Percentiles rank a stretch among this genome's conserved stretches.
phyloP scores from a whole-genome alignment of 176 grass and related monocot genomes.

The Eleusine coracana region DNA sequence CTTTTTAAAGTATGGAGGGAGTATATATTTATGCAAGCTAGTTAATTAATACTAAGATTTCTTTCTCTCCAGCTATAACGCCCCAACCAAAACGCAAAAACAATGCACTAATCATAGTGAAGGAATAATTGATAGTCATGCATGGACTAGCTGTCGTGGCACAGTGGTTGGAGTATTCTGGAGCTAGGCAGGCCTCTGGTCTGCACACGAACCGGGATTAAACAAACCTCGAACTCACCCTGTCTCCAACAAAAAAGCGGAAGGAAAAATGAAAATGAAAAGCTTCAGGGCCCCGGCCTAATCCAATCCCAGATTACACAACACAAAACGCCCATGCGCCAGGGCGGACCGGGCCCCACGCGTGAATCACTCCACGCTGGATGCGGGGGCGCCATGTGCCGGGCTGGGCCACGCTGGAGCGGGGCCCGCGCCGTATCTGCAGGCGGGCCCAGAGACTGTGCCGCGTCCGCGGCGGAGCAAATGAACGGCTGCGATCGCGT shows the following conservation, averaged over 20 bases:
- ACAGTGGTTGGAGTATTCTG: conserved; percentile 25
- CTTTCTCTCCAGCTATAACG: background rate
- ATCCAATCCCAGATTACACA: background rate
- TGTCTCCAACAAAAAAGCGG: background rate
- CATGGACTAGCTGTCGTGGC: conserved; percentile 3
- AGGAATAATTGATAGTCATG: conserved; percentile 43
- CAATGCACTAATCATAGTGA: background rate
- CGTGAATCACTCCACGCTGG: conserved; percentile 58
- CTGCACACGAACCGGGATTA: conserved; percentile 17
- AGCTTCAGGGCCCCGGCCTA: background rate
- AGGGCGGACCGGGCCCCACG: conserved; percentile 11
- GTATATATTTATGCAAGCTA: background rate
- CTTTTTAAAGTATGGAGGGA: too few species aligned
- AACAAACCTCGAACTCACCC: conserved; percentile 6
- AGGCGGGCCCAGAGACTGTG: background rate
- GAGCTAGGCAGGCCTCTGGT: background rate
- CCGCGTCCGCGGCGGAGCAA: background rate
- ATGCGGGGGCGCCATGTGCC: conserved; percentile 33
- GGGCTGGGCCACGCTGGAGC: conserved; percentile 41
- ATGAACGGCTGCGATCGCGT: conserved; percentile 33
- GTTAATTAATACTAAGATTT: background rate
- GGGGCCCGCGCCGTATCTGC: conserved; percentile 45
- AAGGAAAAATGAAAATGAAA: background rate
- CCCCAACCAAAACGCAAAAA: conserved; percentile 7
- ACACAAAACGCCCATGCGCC: background rate